phyloP scores from a whole-genome alignment of 768 basidiomycete species.

The Naematelia encephala region DNA sequence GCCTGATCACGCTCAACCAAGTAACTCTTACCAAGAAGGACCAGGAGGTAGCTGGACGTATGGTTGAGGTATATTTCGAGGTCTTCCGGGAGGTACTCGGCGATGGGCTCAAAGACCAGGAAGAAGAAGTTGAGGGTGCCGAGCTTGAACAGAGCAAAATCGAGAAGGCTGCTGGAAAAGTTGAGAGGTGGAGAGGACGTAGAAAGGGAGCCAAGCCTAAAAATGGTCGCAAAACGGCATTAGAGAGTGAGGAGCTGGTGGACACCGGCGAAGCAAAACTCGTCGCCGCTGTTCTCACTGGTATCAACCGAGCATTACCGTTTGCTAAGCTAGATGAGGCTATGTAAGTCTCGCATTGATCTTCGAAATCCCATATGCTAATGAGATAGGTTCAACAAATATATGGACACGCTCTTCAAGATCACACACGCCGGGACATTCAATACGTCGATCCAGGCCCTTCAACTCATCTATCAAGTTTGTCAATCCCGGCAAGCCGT shows the following conservation, averaged over 20 bases:
- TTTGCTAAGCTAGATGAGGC: slow-evolving; percentile 77
- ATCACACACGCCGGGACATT: slow-evolving; percentile 95
- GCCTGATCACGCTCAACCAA: slow-evolving; percentile 91
- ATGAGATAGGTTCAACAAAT: slow-evolving; percentile 66
- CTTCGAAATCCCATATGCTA: slow-evolving; percentile 1
- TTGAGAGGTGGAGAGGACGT: slow-evolving; percentile 52
- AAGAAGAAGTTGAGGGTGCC: slow-evolving; percentile 37
- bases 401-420: slow-evolving; percentile 88
- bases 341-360: slow-evolving; percentile 55
- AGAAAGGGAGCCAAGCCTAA: slow-evolving; percentile 43
- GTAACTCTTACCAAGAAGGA: slow-evolving; percentile 68
- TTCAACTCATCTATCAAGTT: slow-evolving; percentile 84
- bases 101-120: slow-evolving; percentile 51
- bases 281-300: slow-evolving; percentile 84
- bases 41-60: slow-evolving; percentile 66
- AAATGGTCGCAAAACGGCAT: slow-evolving; percentile 43
- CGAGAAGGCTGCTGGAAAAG: slow-evolving; percentile 52
- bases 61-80: slow-evolving; percentile 90
- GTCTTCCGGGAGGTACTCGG: slow-evolving; percentile 85
- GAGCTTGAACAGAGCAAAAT: slow-evolving; percentile 48
- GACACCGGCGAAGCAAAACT: slow-evolving; percentile 77
- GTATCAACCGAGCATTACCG: slow-evolving; percentile 90
- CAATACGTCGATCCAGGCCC: slow-evolving; percentile 90
- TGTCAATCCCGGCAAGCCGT: slow-evolving; percentile 33
- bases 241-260: slow-evolving; percentile 55